Evolutionary conservation across 305 asterid species (phyloP), one percentile per base, ranked within the genome.

Genomic region (Plantago lanceolata): DNA sequence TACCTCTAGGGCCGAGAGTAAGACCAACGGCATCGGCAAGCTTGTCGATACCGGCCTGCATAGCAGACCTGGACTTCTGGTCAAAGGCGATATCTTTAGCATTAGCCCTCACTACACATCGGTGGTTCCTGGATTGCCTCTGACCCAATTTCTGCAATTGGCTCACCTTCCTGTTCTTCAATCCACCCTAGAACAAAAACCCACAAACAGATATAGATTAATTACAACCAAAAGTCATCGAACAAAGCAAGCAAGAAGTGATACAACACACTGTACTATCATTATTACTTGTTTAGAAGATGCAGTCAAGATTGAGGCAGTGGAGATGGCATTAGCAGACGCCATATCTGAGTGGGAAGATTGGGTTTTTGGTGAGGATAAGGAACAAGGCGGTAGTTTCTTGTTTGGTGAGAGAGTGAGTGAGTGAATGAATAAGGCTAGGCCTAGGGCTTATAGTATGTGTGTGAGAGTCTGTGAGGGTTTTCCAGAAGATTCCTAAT

Each of bases 1-100:
- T n/a, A 93, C 99, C 97, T 72, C 97, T 84, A 51, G 99, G 99
- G 31, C 99, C 99, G 64, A 93, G 94, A 26, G 99, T 90, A 28
- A 93, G 94, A 5, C 90, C 97, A 54, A 93, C 99, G 28, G 87
- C 95, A 73, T 90, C 95, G 15, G 97, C 95, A 8, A 93, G 94
- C 81, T 93, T 93, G 68, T 90, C 97, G 6, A 93, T 93, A 9
- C 99, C 99, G 20, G 93, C 78, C 71, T 85, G 97, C 84, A 85
- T 81, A 11, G 95, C 92, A 52, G 80, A 52, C 84, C 96, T 83
- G 17, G 99, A 84, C 33, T 81, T 73, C 84, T 93, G 97, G 75
- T 81, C 96, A 77, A 84, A 93, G 0, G 94, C 90, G 63, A 93
- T 93, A 8, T 93, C 97, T 84, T 93, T 93, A 55, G 96, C 89